phyloP scores from a whole-genome alignment of 1,284 basidiomycete genomes.

The Mrakiaceae sp. region DNA sequence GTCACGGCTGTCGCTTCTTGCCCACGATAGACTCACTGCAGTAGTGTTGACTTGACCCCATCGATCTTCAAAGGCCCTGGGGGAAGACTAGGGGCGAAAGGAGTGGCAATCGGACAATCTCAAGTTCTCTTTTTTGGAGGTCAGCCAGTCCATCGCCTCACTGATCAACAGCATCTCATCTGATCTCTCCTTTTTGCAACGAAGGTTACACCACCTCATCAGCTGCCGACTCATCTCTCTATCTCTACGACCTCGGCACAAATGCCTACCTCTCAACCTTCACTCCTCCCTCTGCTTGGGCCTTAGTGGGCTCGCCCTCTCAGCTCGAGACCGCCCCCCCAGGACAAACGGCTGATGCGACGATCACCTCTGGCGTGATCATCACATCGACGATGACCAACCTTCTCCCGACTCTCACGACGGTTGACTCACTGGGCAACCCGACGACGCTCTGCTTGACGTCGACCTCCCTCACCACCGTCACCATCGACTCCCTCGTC shows the following conservation, averaged over 20 bases:
- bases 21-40: neutral
- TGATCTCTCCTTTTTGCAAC: neutral
- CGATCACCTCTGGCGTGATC: neutral
- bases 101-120: slow-evolving; percentile 10
- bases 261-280: slow-evolving; percentile 12
- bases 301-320: neutral
- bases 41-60: neutral
- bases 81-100: slow-evolving; percentile 1
- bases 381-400: neutral
- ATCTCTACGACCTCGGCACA: slow-evolving; percentile 16
- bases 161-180: neutral
- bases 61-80: slow-evolving; percentile 1
- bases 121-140: slow-evolving; percentile 17
- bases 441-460: neutral
- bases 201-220: slow-evolving; percentile 13
- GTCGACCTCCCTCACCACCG: neutral
- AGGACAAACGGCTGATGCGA: neutral
- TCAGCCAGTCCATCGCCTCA: neutral
- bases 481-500: neutral
- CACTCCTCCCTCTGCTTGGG: slow-evolving; percentile 6
- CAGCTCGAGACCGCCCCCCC: neutral
- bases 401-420: neutral
- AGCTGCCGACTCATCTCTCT: slow-evolving; percentile 11
- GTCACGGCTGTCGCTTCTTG: neutral
- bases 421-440: too few relatives aligned